A percentile compares a stretch with the other conserved stretches of the same genome.
These are phyloP conservation scores for Boletales sp. DNA, from an alignment of 768 basidiomycete genomes.

Conservation along the genomic window DNA sequence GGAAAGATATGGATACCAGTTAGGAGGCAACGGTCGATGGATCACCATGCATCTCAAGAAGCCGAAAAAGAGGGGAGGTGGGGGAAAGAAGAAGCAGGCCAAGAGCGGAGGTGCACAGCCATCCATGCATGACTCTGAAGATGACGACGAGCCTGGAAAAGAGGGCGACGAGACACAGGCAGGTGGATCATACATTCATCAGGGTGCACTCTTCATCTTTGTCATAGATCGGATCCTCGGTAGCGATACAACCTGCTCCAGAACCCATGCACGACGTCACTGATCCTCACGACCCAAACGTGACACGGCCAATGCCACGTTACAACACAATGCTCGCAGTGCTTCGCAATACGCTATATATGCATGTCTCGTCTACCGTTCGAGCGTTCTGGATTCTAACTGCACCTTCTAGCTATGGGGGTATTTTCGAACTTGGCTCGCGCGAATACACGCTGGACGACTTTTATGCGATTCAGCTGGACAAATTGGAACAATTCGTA, in stretches of 20 bases:
- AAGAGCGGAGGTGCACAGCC: background rate
- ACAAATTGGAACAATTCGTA: slow-evolving; percentile 76
- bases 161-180: slow-evolving; percentile 9
- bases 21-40: slow-evolving; percentile 74
- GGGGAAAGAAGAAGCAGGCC: slow-evolving; percentile 39
- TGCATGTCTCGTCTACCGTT: slow-evolving; percentile 44
- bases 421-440: slow-evolving; percentile 79
- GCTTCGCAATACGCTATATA: slow-evolving; percentile 78
- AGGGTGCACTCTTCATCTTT: background rate
- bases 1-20: slow-evolving; percentile 72
- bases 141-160: slow-evolving; percentile 17
- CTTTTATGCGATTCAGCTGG: slow-evolving; percentile 75
- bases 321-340: slow-evolving; percentile 91
- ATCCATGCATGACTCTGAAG: background rate
- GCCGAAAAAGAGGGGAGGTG: slow-evolving; percentile 51
- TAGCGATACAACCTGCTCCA: background rate
- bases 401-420: slow-evolving; percentile 62
- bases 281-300: slow-evolving; percentile 62
- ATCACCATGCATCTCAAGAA: slow-evolving; percentile 65
- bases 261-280: slow-evolving; percentile 17
- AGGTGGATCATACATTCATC: background rate
- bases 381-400: too few relatives aligned
- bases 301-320: slow-evolving; percentile 62
- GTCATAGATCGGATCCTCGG: background rate
- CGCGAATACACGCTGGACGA: slow-evolving; percentile 89